phyloP scores from a whole-genome alignment of 176 grass and related monocot species.

The Miscanthus lutarioriparius region DNA sequence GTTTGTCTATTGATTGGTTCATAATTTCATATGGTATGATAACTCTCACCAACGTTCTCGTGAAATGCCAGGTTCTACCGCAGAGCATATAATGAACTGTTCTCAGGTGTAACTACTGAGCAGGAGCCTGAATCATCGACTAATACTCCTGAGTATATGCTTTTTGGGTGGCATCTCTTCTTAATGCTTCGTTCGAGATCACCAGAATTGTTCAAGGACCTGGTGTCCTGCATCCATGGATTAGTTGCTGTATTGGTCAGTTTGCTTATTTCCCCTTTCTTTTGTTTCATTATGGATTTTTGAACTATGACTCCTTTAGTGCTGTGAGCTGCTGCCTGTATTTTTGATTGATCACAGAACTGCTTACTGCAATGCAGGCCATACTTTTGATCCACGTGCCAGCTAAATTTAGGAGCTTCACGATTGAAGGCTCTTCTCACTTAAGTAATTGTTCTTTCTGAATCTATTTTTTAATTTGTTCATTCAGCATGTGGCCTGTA shows the following conservation, averaged over 20 bases:
- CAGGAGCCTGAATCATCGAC: constrained; percentile 32
- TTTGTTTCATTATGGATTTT: constrained; percentile 27
- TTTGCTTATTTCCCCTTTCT: constrained; percentile 21
- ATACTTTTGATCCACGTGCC: constrained; percentile 94
- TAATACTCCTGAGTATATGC: constrained; percentile 50
- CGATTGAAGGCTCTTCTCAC: constrained; percentile 67
- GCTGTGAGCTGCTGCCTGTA: constrained; percentile 1
- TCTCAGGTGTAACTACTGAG: constrained; percentile 46
- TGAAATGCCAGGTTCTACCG: constrained; percentile 70
- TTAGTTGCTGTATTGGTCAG: constrained; percentile 86
- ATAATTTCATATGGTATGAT: background rate
- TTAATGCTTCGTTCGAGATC: constrained; percentile 70
- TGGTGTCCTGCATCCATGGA: constrained; percentile 89
- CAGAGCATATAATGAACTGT: constrained; percentile 76
- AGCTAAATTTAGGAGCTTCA: constrained; percentile 67
- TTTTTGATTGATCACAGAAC: constrained; percentile 9
- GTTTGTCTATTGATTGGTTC: background rate
- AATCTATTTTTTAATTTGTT: constrained; percentile 26
- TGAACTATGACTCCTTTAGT: background rate
- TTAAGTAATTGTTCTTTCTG: constrained; percentile 59
- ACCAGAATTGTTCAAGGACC: constrained; percentile 65
- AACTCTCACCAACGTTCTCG: background rate
- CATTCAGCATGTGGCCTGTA: background rate
- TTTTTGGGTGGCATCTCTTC: constrained; percentile 91
- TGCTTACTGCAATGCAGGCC: constrained; percentile 53